Evolutionary conservation across 1,284 basidiomycete genomes (phyloP).

Genomic region (Bondarzewia mesenterica): DNA sequence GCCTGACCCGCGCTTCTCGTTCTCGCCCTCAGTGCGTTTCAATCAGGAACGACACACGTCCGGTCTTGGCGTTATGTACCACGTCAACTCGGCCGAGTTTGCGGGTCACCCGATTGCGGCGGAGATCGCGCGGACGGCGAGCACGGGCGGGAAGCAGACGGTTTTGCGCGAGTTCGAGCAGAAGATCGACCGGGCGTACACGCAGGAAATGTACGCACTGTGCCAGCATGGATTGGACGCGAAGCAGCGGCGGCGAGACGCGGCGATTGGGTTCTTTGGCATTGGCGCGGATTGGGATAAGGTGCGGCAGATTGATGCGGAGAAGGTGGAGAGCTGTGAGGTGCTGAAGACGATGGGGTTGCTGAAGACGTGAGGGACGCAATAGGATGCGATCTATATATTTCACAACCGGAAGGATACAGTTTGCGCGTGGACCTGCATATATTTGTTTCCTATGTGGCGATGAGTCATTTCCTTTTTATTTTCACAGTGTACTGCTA

Average conservation of each 20-base stretch:
- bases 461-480: background rate
- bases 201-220: slow-evolving; percentile 56
- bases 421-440: too few species aligned
- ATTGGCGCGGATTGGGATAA: slow-evolving; percentile 86
- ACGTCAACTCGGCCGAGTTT: slow-evolving; percentile 79
- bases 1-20: slow-evolving; percentile 81
- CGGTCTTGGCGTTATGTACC: slow-evolving; percentile 72
- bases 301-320: slow-evolving; percentile 56
- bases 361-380: slow-evolving; percentile 20
- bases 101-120: slow-evolving; percentile 72
- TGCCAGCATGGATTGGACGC: slow-evolving; percentile 62
- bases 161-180: slow-evolving; percentile 51
- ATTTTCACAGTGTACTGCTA: background rate
- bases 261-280: slow-evolving; percentile 81
- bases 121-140: slow-evolving; percentile 48
- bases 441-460: too few species aligned
- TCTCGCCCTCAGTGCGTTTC: slow-evolving; percentile 51
- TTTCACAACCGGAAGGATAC: too few species aligned
- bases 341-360: slow-evolving; percentile 55
- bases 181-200: slow-evolving; percentile 65
- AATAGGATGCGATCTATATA: too few species aligned
- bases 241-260: slow-evolving; percentile 61
- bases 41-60: slow-evolving; percentile 61
- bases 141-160: slow-evolving; percentile 23
- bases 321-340: slow-evolving; percentile 69